A percentile compares a stretch with the other conserved stretches of the same genome.
phyloP scores from a whole-genome alignment of 2,329 filamentous ascomycete genomes.

The Paraphaeosphaeria minitans region DNA sequence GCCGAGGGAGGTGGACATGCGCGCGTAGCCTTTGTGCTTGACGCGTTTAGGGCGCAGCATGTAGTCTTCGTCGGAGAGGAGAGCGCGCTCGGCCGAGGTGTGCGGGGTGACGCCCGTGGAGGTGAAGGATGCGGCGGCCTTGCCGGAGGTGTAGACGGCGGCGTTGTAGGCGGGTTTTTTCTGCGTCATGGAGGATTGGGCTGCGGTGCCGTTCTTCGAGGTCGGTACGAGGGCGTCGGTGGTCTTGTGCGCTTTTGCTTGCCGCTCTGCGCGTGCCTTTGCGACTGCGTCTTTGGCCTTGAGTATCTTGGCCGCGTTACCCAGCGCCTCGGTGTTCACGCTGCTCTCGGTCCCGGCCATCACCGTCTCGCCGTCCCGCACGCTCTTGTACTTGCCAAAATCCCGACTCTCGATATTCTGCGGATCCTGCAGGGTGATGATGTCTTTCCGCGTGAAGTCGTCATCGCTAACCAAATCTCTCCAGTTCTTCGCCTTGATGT shows the following conservation, averaged over 20 bases:
- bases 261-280: constrained; percentile 77
- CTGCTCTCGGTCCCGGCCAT: constrained; percentile 71
- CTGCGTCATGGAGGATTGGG: constrained; percentile 40
- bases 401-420: constrained; percentile 85
- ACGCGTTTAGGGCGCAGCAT: constrained; percentile 91
- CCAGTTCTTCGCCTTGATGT: constrained; percentile 98
- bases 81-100: constrained; percentile 83
- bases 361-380: constrained; percentile 81
- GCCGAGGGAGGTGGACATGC: constrained; percentile 84
- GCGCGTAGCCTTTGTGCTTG: constrained; percentile 87
- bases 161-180: constrained; percentile 69
- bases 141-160: constrained; percentile 86
- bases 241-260: constrained; percentile 43
- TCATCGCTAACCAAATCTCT: constrained; percentile 84
- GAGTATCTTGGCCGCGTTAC: constrained; percentile 79
- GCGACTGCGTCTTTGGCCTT: constrained; percentile 94
- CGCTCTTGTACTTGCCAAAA: constrained; percentile 84
- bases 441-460: constrained; percentile 86
- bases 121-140: constrained; percentile 91
- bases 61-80: constrained; percentile 92
- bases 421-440: constrained; percentile 95
- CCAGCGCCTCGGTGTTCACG: constrained; percentile 81
- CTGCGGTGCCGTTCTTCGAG: constrained; percentile 27
- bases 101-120: constrained; percentile 92
- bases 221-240: constrained; percentile 23